Evolutionary conservation across 2,329 filamentous ascomycete genomes (phyloP).

Genomic region (Plectosphaerella cucumerina): DNA sequence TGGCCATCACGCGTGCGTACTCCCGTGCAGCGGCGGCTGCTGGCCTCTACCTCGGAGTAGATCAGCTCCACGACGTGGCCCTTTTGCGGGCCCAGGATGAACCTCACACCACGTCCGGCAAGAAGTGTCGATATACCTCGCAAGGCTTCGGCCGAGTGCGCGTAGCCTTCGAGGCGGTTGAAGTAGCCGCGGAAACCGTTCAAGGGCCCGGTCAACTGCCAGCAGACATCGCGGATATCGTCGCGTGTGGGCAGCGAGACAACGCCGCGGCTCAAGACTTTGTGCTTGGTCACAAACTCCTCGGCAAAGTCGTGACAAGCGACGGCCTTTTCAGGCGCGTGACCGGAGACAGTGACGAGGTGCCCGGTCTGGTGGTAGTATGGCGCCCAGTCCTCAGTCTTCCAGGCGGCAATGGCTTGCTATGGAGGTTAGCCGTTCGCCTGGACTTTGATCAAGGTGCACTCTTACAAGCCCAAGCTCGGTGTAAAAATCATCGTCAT

Average conservation of each 20-base stretch:
- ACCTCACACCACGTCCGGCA: slow-evolving; percentile 32
- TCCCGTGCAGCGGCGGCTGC: neutral
- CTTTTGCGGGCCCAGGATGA: slow-evolving; percentile 19
- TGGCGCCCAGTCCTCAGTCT: slow-evolving; percentile 44
- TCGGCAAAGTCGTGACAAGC: slow-evolving; percentile 35
- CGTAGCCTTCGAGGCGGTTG: slow-evolving; percentile 54
- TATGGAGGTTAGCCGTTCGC: slow-evolving; percentile 8
- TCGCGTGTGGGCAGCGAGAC: slow-evolving; percentile 10
- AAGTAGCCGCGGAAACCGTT: slow-evolving; percentile 55
- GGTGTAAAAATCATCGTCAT: slow-evolving; percentile 54
- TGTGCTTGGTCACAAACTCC: slow-evolving; percentile 11
- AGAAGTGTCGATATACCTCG: slow-evolving; percentile 39
- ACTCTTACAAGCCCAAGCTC: slow-evolving; percentile 45
- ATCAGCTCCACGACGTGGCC: neutral
- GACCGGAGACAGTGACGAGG: slow-evolving; percentile 43
- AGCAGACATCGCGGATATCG: slow-evolving; percentile 37
- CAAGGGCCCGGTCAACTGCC: slow-evolving; percentile 45
- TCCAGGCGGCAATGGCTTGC: slow-evolving; percentile 51
- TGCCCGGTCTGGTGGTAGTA: slow-evolving; percentile 39
- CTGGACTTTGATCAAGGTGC: neutral
- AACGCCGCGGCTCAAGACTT: slow-evolving; percentile 22
- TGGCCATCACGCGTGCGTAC: neutral
- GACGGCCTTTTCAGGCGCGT: slow-evolving; percentile 42
- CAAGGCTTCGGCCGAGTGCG: slow-evolving; percentile 49
- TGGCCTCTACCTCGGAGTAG: neutral